These are phyloP conservation scores for Oryza glumipatula DNA, from an alignment of 176 grass and related monocot species.

Conservation along the genomic window DNA sequence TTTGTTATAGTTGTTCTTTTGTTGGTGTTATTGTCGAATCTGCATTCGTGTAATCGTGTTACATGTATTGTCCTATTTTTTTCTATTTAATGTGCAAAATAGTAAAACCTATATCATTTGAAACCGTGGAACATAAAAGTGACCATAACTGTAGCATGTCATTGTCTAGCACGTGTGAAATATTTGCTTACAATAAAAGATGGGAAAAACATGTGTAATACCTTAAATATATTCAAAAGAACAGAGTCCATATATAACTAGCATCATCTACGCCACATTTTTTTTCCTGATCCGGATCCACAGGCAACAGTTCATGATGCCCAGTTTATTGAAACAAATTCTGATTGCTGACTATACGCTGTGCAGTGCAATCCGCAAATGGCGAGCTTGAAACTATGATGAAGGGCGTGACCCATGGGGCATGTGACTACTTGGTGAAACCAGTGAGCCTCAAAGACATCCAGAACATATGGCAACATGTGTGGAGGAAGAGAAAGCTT, in stretches of 20 bases:
- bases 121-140: neutral
- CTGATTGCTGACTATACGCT: neutral
- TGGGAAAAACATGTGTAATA: neutral
- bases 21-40: no score
- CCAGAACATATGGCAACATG: slow-evolving; percentile 71
- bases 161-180: neutral
- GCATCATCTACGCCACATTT: neutral
- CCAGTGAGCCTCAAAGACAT: slow-evolving; percentile 44
- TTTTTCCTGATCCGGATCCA: neutral
- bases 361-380: slow-evolving; percentile 65
- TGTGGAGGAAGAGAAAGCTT: slow-evolving; percentile 27
- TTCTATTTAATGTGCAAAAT: no score
- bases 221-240: neutral
- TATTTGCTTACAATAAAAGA: neutral
- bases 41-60: no score
- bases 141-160: neutral
- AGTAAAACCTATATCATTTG: neutral
- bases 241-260: neutral
- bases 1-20: neutral
- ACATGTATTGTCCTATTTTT: no score
- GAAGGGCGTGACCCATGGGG: slow-evolving; percentile 56
- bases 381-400: slow-evolving; percentile 40
- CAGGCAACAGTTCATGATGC: neutral
- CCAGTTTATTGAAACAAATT: neutral
- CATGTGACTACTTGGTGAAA: slow-evolving; percentile 64